A percentile compares a stretch with the other conserved stretches of the same genome.
Conservation (phyloP, 495 filamentous ascomycete genomes). For the Rusavskia elegans region DNA sequence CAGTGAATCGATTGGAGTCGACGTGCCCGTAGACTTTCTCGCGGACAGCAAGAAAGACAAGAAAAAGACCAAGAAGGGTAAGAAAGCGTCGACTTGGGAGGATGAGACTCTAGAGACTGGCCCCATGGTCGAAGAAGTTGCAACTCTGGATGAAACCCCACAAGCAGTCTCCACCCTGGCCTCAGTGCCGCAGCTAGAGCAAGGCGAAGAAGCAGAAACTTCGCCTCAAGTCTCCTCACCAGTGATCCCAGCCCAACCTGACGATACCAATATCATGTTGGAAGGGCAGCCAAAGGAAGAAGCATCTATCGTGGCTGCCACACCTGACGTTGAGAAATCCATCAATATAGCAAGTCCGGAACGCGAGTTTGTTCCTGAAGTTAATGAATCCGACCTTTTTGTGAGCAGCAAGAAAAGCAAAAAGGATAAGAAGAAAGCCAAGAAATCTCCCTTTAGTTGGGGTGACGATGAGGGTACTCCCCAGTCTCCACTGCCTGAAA, state of each 20-base stretch:
- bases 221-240: neutral
- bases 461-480: constrained; percentile 7
- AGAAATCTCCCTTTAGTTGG: constrained; percentile 6
- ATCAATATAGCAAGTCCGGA: too few relatives aligned
- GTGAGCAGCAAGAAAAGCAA: constrained; percentile 1
- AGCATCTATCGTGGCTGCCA: too few relatives aligned
- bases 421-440: constrained; percentile 6
- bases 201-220: neutral
- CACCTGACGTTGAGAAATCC: too few relatives aligned
- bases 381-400: neutral
- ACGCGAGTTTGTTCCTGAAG: too few relatives aligned
- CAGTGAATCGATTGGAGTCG: too few relatives aligned
- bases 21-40: neutral
- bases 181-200: neutral
- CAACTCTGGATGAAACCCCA: neutral
- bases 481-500: neutral
- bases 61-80: constrained; percentile 1
- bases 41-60: neutral
- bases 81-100: constrained; percentile 10
- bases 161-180: neutral
- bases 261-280: too few relatives aligned
- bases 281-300: too few relatives aligned
- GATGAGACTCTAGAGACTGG: constrained; percentile 1
- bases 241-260: neutral
- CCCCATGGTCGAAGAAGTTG: neutral